Conservation (phyloP, 208 protist species). For the Leishmania arabica region DNA sequence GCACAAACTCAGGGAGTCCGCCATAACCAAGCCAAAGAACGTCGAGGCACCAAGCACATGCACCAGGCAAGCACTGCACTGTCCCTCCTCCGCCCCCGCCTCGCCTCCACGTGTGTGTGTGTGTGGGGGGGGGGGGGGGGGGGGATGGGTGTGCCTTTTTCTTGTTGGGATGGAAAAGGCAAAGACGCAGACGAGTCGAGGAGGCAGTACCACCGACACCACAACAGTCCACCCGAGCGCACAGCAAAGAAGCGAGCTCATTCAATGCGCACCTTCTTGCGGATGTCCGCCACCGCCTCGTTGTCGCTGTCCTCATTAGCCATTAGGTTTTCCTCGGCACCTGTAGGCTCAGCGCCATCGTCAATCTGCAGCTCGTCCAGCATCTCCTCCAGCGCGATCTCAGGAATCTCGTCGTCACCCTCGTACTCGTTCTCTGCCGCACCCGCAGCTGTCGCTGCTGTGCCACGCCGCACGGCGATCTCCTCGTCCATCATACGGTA, state of each 20-base stretch:
- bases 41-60: not conserved
- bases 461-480: constrained; percentile 35
- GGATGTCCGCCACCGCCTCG: constrained; percentile 29
- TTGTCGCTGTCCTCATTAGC: constrained; percentile 22
- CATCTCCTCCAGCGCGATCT: constrained; percentile 80
- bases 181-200: not conserved
- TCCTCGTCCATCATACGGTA: constrained; percentile 73
- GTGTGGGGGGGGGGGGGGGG: too few relatives aligned
- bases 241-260: not conserved
- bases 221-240: not conserved
- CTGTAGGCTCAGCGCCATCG: constrained; percentile 39
- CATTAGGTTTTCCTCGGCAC: constrained; percentile 7
- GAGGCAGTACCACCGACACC: not conserved
- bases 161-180: not conserved
- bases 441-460: constrained; percentile 1
- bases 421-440: constrained; percentile 33
- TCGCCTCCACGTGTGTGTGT: not conserved
- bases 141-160: not conserved
- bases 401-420: constrained; percentile 66
- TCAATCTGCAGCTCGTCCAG: constrained; percentile 84
- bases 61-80: not conserved
- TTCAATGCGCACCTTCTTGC: constrained; percentile 38
- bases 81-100: not conserved
- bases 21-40: not conserved
- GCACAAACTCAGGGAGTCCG: not conserved